Evolutionary conservation across 306 rosid species (phyloP).

Genomic region (Mimosa bimucronata): DNA sequence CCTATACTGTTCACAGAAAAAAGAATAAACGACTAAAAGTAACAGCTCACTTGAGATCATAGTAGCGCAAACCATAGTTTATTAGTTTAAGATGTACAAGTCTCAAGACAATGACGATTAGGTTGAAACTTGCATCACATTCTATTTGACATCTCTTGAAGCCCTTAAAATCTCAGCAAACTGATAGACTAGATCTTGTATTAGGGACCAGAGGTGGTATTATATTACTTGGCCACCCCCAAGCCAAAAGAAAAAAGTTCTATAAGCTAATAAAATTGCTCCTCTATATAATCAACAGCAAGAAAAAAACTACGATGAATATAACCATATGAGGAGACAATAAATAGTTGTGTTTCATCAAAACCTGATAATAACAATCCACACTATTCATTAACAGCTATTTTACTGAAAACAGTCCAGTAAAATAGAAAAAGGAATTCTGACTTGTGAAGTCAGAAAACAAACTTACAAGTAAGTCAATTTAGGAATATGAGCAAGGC

Average conservation of each 20-base stretch:
- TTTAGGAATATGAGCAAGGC: constrained; percentile 79
- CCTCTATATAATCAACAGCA: not conserved
- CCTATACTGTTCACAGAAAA: constrained; percentile 3
- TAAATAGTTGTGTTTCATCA: not conserved
- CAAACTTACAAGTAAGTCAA: constrained; percentile 87
- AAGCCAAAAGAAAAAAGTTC: not conserved
- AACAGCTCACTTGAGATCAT: not conserved
- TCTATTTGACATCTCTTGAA: constrained; percentile 12
- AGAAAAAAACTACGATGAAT: not conserved
- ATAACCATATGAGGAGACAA: not conserved
- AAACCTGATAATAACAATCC: not conserved
- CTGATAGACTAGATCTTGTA: not conserved
- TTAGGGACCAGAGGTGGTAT: not conserved
- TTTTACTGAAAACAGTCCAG: constrained; percentile 32
- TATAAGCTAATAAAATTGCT: not conserved
- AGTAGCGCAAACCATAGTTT: constrained; percentile 12
- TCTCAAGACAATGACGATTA: not conserved
- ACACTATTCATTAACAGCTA: constrained; percentile 27
- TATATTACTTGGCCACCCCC: not conserved
- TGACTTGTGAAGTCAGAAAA: constrained; percentile 24
- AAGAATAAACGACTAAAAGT: not conserved
- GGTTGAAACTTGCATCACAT: constrained; percentile 16
- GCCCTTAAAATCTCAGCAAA: not conserved
- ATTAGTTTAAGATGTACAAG: not conserved
- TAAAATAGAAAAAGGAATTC: constrained; percentile 22